Evolutionary conservation across 2,329 filamentous ascomycete species (phyloP).

Genomic region (Aureobasidium sp.): DNA sequence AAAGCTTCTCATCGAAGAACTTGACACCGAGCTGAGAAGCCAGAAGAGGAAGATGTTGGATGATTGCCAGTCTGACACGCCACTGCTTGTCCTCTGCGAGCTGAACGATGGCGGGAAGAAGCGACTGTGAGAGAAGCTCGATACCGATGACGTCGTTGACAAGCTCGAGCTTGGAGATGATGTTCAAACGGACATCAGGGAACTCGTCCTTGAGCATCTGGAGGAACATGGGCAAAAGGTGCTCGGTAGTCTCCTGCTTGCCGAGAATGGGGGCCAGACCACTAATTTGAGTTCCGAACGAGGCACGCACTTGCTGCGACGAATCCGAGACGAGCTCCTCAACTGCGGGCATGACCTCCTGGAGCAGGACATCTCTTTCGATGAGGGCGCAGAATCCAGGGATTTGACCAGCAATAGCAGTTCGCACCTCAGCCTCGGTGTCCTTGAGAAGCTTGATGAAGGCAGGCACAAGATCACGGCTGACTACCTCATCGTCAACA

Average conservation of each 20-base stretch:
- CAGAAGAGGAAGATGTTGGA: conserved; percentile 96
- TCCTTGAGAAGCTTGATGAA: conserved; percentile 98
- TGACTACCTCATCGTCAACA: conserved; percentile 93
- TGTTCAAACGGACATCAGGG: conserved; percentile 94
- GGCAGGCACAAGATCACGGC: conserved; percentile 85
- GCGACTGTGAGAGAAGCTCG: conserved; percentile 89
- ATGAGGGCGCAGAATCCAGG: conserved; percentile 91
- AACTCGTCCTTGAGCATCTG: conserved; percentile 99
- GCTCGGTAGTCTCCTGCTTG: conserved; percentile 96
- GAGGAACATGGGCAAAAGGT: conserved; percentile 96
- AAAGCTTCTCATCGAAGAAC: conserved; percentile 98
- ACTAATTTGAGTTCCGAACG: conserved; percentile 93
- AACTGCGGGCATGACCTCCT: conserved; percentile 93
- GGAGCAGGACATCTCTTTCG: conserved; percentile 78
- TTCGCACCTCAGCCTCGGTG: conserved; percentile 94
- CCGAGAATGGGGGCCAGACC: conserved; percentile 93
- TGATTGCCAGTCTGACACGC: conserved; percentile 95
- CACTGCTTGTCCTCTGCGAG: conserved; percentile 98
- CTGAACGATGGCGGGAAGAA: conserved; percentile 94
- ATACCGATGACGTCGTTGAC: conserved; percentile 99
- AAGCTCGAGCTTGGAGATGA: conserved; percentile 98
- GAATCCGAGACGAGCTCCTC: conserved; percentile 94
- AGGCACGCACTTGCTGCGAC: conserved; percentile 93
- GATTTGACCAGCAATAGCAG: conserved; percentile 94
- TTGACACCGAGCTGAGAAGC: conserved; percentile 92